Evolutionary conservation across 2,329 filamentous ascomycete species (phyloP), one percentile per base, ranked within the genome.

Genomic region (Blastomyces emzantsi): DNA sequence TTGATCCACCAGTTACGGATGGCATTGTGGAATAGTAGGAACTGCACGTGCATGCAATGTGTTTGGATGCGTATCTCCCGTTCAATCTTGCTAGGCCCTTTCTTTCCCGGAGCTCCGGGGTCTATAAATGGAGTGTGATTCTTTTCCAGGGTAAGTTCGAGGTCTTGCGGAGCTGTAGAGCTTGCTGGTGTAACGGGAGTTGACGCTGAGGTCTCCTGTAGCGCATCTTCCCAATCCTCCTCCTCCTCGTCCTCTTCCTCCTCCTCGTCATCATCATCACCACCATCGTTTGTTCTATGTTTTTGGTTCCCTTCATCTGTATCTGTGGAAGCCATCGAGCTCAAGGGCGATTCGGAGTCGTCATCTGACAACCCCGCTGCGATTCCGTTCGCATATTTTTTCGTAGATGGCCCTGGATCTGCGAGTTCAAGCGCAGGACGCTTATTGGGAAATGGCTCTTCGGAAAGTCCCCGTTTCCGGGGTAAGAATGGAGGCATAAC

Each of bases 31-130:
- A 89, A 97, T 65, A 99, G 82, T 19, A 99, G 79, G 61, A 87
- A 85, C 73, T 95, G 87, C 1, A 97, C 92, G 75, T 99, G 94
- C 68, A 96, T 82, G 69, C 90, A 90, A 75, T 99, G 94, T 0
- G 91, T 92, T 3, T 87, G 82, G 43, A 87, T 83, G 33, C 94
- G 84, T 63, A 93, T 89, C 65, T 86, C 84, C 61, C 90, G 85
- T 72, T 97, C 91, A 36, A 89, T 85, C 76, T 96, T 96, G 2
- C 90, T 89, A 0, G 90, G 89, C 0, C 91, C 92, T 72, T 93
- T 96, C 75, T 90, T 96, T 22, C 80, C 79, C 28, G 85, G 85
- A 55, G 84, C 79, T 0, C 83, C 79, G 9, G 28, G 30, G 67
- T 87, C 87, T 11, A 82, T 81, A 36, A 88, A 73, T 0, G 85